These are phyloP conservation scores for Cladosporium cucumerinum DNA, from an alignment of 2,329 filamentous ascomycete species.

Conservation along the genomic window DNA sequence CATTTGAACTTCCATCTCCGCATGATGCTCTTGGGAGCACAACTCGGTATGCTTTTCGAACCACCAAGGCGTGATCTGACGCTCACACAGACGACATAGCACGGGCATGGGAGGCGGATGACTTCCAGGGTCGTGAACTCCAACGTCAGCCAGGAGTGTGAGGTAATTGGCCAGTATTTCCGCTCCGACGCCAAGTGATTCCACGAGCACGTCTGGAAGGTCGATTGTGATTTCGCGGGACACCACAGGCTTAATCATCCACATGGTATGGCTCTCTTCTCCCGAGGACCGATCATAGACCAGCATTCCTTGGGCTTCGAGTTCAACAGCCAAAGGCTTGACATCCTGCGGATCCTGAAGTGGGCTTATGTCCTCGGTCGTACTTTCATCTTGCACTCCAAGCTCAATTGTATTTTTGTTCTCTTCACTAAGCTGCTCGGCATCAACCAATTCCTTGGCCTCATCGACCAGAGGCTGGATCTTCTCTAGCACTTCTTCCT, in stretches of 20 bases:
- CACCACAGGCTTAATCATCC: constrained; percentile 95
- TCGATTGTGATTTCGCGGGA: constrained; percentile 94
- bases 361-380: neutral
- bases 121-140: constrained; percentile 68
- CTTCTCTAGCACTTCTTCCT: constrained; percentile 30
- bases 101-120: constrained; percentile 80
- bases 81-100: constrained; percentile 93
- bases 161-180: constrained; percentile 93
- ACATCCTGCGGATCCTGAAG: constrained; percentile 27
- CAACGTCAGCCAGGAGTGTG: constrained; percentile 80
- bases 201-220: constrained; percentile 81
- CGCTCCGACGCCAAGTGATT: constrained; percentile 89
- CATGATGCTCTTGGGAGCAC: constrained; percentile 90
- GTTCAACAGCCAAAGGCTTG: constrained; percentile 59
- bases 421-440: constrained; percentile 20
- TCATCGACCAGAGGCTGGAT: neutral
- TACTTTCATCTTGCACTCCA: neutral
- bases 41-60: constrained; percentile 98
- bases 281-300: constrained; percentile 87
- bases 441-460: neutral
- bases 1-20: constrained; percentile 97
- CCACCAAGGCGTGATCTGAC: constrained; percentile 98
- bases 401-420: constrained; percentile 23
- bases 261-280: constrained; percentile 94
- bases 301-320: constrained; percentile 98